phyloP scores from a whole-genome alignment of 1,284 basidiomycete genomes.

The Pascua sp. region DNA sequence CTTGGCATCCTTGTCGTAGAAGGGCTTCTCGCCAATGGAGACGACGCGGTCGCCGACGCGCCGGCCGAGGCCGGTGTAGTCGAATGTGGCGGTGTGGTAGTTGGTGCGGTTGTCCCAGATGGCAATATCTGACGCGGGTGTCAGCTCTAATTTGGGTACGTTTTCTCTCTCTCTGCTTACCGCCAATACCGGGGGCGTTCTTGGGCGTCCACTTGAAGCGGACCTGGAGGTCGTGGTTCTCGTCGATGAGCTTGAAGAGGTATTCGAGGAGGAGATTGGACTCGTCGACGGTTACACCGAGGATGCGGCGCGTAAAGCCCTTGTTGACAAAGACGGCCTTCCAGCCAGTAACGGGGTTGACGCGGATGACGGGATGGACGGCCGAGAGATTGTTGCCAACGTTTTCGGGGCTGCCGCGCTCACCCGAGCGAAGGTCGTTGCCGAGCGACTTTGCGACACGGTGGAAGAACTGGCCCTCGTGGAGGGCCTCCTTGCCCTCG shows the following conservation, averaged over 20 bases:
- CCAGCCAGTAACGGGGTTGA: conserved; percentile 65
- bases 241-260: conserved; percentile 49
- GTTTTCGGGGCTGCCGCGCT: conserved; percentile 60
- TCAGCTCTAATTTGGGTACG: no score
- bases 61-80: conserved; percentile 43
- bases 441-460: conserved; percentile 29
- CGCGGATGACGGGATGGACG: conserved; percentile 57
- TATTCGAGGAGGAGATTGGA: conserved; percentile 42
- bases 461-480: conserved; percentile 57
- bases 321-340: conserved; percentile 69
- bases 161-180: no score
- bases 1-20: conserved; percentile 47
- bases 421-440: conserved; percentile 8
- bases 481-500: conserved; percentile 59
- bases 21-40: conserved; percentile 63
- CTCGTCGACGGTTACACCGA: conserved; percentile 62
- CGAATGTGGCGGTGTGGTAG: conserved; percentile 57
- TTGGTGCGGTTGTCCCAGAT: conserved; percentile 48
- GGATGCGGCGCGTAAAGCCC: conserved; percentile 61
- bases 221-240: conserved; percentile 65
- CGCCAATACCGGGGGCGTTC: conserved; percentile 21
- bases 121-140: conserved; percentile 21
- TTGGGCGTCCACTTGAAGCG: conserved; percentile 51
- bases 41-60: conserved; percentile 62
- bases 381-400: conserved; percentile 58